Evolutionary conservation across 2,329 filamentous ascomycete genomes (phyloP), one percentile per base, ranked within the genome.

Genomic region (Fusarium algeriense): DNA sequence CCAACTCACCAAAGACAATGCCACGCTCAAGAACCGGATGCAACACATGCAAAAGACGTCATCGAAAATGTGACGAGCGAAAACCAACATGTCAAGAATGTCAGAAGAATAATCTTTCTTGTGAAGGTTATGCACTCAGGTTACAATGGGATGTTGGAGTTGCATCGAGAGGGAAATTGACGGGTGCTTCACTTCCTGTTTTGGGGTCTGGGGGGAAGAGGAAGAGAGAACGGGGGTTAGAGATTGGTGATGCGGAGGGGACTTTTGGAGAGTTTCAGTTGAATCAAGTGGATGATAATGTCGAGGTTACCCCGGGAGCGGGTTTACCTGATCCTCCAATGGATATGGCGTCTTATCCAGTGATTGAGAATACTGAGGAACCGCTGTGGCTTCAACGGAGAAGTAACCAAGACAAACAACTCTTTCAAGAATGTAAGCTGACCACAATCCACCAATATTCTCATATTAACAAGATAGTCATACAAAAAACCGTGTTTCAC

Each of bases 61-160:
- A 74, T 41, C 66, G 71, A 5, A 74, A 74, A 49, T 74, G 72
- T 26, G 72, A 74, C 20, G 69, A 74, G 35, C 69, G 66, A 2
- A 70, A 58, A 8, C 72, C 72, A 8, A 7, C 17, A 4, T 74
- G 72, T 26, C 35, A 50, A 2, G 46, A 70, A 37, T 74, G 72
- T 19, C 41, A 62, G 6, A 60, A 44, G 5, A 43, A 74, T 5
- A 65, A 52, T 6, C 28, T 74, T 2, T 5, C 13, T 2, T 74
- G 72, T 5, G 72, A 72, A 8, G 71, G 72, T 0, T 74, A 74
- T 28, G 63, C 59, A 11, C 6, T 74, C 0, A 56, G 59, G 10
- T 43, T 74, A 14, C 72, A 63, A 1, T 74, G 72, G 72, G 64
- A 70, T 41, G 38, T 67, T 15, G 69, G 72, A 0, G 62, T 68